Conservation (phyloP, 805 yeast genomes). For the Candida montana region DNA sequence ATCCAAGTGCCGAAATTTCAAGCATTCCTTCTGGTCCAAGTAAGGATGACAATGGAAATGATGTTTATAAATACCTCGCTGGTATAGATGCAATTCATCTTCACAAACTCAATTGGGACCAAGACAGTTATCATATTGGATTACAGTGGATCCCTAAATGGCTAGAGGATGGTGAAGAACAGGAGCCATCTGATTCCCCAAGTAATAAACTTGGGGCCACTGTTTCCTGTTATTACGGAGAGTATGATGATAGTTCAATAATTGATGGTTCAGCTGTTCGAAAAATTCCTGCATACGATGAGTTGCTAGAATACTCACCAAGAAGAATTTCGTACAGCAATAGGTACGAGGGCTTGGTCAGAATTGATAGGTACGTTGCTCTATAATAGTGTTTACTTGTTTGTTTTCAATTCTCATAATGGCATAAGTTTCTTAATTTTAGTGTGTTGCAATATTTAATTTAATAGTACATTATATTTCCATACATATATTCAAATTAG, state of each 20-base stretch:
- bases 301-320: conserved; percentile 64
- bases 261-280: conserved; percentile 34
- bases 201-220: conserved; percentile 44
- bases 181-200: conserved; percentile 26
- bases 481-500: conserved; percentile 4
- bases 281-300: conserved; percentile 66
- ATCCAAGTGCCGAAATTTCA: neutral
- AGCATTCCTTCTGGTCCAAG: conserved; percentile 22
- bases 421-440: neutral
- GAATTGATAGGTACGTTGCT: conserved; percentile 45
- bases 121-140: conserved; percentile 49
- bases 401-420: no score
- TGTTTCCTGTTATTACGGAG: conserved; percentile 76
- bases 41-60: conserved; percentile 35
- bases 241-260: conserved; percentile 43
- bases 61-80: conserved; percentile 43
- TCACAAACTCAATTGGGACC: conserved; percentile 60
- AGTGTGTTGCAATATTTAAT: neutral
- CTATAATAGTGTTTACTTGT: conserved; percentile 22
- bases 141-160: conserved; percentile 73
- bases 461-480: no score
- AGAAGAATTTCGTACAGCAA: conserved; percentile 61
- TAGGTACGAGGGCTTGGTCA: conserved; percentile 61
- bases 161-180: conserved; percentile 31
- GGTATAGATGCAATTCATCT: conserved; percentile 65